Conservation (phyloP, 768 basidiomycete species). For the Mycena vulgaris region DNA sequence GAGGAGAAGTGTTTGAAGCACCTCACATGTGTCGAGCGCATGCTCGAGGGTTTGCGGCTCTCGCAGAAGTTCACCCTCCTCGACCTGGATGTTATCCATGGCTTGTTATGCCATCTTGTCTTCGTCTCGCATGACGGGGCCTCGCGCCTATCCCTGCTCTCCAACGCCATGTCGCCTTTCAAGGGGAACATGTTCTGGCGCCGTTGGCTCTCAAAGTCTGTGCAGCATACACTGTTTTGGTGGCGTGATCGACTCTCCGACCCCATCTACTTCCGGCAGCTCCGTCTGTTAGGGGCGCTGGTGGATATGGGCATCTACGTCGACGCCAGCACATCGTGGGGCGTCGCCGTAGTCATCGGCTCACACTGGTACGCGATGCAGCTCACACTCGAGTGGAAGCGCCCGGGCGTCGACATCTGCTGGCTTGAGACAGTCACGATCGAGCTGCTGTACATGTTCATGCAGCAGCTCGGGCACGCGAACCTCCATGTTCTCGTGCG, state of each 20-base stretch:
- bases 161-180: slow-evolving; percentile 12
- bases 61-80: not conserved
- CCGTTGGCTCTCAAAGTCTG: not conserved
- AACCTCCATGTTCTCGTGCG: slow-evolving; percentile 1
- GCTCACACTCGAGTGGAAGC: not conserved
- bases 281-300: not conserved
- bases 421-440: slow-evolving; percentile 15
- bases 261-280: not conserved
- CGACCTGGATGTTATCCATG: slow-evolving; percentile 12
- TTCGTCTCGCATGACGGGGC: not conserved
- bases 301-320: slow-evolving; percentile 2
- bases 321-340: no score
- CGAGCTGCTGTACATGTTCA: slow-evolving; percentile 2
- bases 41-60: not conserved
- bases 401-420: slow-evolving; percentile 2
- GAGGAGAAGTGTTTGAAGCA: slow-evolving; percentile 46
- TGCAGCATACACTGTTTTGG: not conserved
- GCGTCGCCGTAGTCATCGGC: slow-evolving; percentile 12
- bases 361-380: not conserved
- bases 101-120: not conserved
- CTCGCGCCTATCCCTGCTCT: not conserved
- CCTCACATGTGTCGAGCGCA: not conserved
- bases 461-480: not conserved
- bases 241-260: not conserved
- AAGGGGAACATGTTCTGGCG: not conserved